Evolutionary conservation across 2,329 filamentous ascomycete genomes (phyloP), one percentile per base, ranked within the genome.

Genomic region (Fusarium kyushuense): DNA sequence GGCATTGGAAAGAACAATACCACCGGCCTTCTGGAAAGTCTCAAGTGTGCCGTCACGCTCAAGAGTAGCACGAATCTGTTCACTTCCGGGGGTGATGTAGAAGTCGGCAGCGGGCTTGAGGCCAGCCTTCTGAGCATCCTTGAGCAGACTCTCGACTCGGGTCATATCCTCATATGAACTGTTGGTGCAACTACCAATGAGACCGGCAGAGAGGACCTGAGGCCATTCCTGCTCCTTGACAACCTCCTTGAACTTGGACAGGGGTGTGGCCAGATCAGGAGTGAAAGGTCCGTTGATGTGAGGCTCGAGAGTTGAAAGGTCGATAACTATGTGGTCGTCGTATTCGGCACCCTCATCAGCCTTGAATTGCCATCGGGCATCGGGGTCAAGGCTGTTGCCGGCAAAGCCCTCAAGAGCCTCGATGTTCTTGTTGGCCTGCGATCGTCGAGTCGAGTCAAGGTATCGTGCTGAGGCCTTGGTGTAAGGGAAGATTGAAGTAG

Each of bases 221-320:
- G 96, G 96, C 96, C 96, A 99, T 81, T 90, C 89, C 85, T 99
- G 97, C 77, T 90, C 89, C 86, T 96, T 94, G 77, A 95, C 95
- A 72, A 93, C 93, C 77, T 96, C 91, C 83, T 92, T 93, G 85
- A 98, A 97, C 86, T 97, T 96, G 83, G 93, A 97, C 80, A 99
- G 96, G 52, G 96, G 96, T 10, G 96, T 98, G 57, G 94, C 94
- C 83, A 99, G 87, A 89, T 99, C 96, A 65, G 96, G 96, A 29
- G 96, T 99, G 89, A 98, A 98, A 70, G 96, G 96, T 72, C 96
- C 96, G 86, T 99, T 99, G 85, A 99, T 94, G 80, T 98, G 93
- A 72, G 96, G 96, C 86, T 99, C 96, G 48, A 99, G 91, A 82
- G 95, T 92, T 61, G 89, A 91, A 56, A 99, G 89, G 86, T 99